Base-by-base conservation (phyloP, 768 basidiomycete genomes). In the Dendrothele bispora region DNA sequence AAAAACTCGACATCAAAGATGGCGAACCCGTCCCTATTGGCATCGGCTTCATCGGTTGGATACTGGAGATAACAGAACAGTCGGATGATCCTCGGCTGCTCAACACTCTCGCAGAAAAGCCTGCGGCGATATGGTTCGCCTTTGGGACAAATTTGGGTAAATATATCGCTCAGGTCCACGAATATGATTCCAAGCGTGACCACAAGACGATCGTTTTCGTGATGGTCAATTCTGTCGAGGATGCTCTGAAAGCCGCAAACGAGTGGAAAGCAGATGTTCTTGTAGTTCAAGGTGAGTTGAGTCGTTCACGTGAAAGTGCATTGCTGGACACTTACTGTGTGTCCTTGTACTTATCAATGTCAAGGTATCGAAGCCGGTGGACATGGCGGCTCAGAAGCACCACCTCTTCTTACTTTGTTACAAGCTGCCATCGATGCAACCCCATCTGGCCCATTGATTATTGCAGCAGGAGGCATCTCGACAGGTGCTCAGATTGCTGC, bases 101-200 rank as follows among this genome's bases (percentile, higher is more conserved):
- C 7, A 60, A 64, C 14, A 68, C 75, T 18, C 70, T 84, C 29
- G 75, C 72, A 37, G 65, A 71, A 46, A 61, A 64, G 2, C 76
- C 82, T 3, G 64, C 61, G 1, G 78, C 79, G 0, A 61, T 88
- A 36, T 87, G 83, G 83, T 68, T 88, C 29, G 74, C 82, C 0
- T 86, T 85, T 52, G 83, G 84, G 2, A 54, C 58, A 4, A 63
- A 79, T 54, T 59, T 82, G 7, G 64, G 67, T 11, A 62, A 70
- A 39, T 86, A 85, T 72, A 67, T 84, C 35, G 51, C 67, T 12
- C 68, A 74, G 46, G 68, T 84, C 32, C 78, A 75, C 34, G 61
- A 60, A 17, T 62, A 63, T 44, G 62, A 69, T 43, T 52, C 45
- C 1, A 64, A 68, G 22, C 70, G 80, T 36, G 56, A 61, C 1